Conservation (phyloP, 495 filamentous ascomycete species). For the Hypoxylon fragiforme region DNA sequence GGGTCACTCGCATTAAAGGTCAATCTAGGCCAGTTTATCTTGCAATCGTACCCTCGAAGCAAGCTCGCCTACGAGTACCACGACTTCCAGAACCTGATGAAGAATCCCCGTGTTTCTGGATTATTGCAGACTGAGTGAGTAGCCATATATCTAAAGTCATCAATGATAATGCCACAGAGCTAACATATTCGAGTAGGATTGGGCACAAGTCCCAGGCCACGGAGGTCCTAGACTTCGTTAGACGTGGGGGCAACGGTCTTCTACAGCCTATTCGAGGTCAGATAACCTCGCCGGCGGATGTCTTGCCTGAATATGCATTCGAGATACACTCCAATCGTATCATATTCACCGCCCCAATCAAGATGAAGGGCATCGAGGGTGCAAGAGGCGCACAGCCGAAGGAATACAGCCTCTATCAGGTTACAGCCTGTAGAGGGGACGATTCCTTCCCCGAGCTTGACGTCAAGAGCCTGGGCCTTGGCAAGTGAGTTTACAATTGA, state of each 20-base stretch:
- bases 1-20: constrained; percentile 57
- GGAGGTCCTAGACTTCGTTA: constrained; percentile 33
- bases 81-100: constrained; percentile 55
- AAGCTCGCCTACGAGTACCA: constrained; percentile 45
- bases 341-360: constrained; percentile 20
- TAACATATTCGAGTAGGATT: constrained; percentile 19
- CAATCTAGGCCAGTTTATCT: constrained; percentile 57
- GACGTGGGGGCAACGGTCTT: constrained; percentile 7
- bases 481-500: constrained; percentile 39
- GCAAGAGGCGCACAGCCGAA: neutral
- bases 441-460: constrained; percentile 35
- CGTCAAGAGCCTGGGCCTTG: constrained; percentile 42
- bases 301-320: constrained; percentile 27
- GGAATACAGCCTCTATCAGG: constrained; percentile 1
- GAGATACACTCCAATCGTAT: constrained; percentile 19
- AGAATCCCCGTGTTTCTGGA: constrained; percentile 36
- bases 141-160: neutral
- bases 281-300: constrained; percentile 16
- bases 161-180: constrained; percentile 1
- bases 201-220: constrained; percentile 25
- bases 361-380: neutral
- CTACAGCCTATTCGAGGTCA: constrained; percentile 36
- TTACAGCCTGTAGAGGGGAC: constrained; percentile 4
- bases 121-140: constrained; percentile 44
- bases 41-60: constrained; percentile 49